A percentile compares a stretch with the other conserved stretches of the same genome.
Evolutionary conservation across 108 stramenopile genomes (phyloP).

Genomic region (Cyclostephanos invisitatus): DNA sequence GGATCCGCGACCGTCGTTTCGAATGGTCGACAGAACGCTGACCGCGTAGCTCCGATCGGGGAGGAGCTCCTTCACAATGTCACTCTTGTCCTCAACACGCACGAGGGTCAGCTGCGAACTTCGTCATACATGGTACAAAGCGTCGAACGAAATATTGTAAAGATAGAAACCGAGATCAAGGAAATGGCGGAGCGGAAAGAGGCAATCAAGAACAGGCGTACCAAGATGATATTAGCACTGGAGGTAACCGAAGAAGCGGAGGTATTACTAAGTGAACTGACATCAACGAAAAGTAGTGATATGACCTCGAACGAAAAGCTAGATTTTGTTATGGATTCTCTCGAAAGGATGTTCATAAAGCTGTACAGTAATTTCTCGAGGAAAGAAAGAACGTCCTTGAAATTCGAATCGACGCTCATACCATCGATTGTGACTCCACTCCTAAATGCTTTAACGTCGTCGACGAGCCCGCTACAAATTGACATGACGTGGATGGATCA

Average conservation of each 20-base stretch:
- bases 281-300: constrained; percentile 14
- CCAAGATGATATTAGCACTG: constrained; percentile 57
- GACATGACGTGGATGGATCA: constrained; percentile 29
- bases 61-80: constrained; percentile 88
- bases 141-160: constrained; percentile 52
- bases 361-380: constrained; percentile 43
- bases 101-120: constrained; percentile 79
- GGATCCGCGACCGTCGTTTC: constrained; percentile 31
- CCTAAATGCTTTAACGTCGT: constrained; percentile 43
- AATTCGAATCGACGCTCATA: constrained; percentile 61
- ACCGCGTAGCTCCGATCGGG: constrained; percentile 55
- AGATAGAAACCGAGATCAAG: constrained; percentile 54
- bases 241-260: constrained; percentile 57
- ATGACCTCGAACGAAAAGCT: constrained; percentile 6
- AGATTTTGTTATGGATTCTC: constrained; percentile 29
- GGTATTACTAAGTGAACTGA: constrained; percentile 13
- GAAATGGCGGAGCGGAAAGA: constrained; percentile 47
- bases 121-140: constrained; percentile 58
- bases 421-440: constrained; percentile 71
- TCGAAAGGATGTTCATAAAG: constrained; percentile 14
- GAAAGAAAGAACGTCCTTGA: constrained; percentile 60
- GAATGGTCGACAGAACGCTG: not conserved
- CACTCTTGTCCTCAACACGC: constrained; percentile 66
- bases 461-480: constrained; percentile 58
- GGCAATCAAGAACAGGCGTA: constrained; percentile 33